Evolutionary conservation across 257 asterid genomes (phyloP), one percentile per base, ranked within the genome.

Genomic region (Scutellaria baicalensis): DNA sequence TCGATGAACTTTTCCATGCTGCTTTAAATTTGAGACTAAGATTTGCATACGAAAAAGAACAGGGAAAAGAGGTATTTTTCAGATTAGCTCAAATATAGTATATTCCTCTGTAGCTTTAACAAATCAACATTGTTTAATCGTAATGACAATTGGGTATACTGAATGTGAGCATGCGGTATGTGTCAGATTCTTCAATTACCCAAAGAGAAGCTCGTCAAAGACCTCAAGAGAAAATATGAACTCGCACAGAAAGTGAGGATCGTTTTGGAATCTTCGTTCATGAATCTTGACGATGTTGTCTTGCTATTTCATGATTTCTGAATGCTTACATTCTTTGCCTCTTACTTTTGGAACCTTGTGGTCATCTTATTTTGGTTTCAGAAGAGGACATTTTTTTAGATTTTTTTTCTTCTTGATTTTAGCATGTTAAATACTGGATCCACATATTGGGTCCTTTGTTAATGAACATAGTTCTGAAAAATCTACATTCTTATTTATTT

Each of bases 1-100:
- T 91, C 21, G 96, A 93, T 65, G 96, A 93, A 70, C 85, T 91
- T 93, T 89, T 84, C 84, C 97, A 91, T 58, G 91, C 95, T 74
- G 88, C 89, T 39, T 77, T 93, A 63, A 93, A 93, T 77, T 68
- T 93, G 90, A 84, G 89, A 77, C 83, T 91, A 42, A 83, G 97
- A 83, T 78, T 83, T 56, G 59, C 81, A 54, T 82, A 84, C 12
- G 95, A 88, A 80, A 82, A 66, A 59, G 97, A 91, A 8, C 84
- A 76, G 68, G 85, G 71, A 44, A 89, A 87, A 74, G 93, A 93
- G 95, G 97, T 89, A 61, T 23, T 39, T 63, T 54, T 36, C 55
- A 9, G 12, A 51, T 45, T 14, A 48, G 47, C 14, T 66, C 9
- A 20, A 13, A 31, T 39, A 56, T 68, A 47, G 12, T 7, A 13